Percentiles rank a stretch among this genome's conserved stretches.
phyloP scores from a whole-genome alignment of 176 grass and related monocot genomes.

The Aegilops sharonensis region DNA sequence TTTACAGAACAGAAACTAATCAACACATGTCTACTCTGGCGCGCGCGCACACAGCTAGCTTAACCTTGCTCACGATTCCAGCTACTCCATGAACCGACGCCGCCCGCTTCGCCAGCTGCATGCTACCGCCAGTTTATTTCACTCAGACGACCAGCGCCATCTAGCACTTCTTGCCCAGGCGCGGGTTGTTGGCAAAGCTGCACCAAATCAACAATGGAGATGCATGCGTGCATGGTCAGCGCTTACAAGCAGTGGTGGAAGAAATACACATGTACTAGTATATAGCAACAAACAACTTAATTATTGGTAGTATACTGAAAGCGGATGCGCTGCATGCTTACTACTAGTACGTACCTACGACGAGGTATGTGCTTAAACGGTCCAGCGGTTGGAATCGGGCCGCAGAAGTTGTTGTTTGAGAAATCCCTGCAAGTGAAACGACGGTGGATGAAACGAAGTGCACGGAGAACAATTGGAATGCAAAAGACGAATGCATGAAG shows the following conservation, averaged over 20 bases:
- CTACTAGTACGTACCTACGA: slow-evolving; percentile 38
- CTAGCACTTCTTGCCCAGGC: slow-evolving; percentile 14
- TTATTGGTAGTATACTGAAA: not conserved
- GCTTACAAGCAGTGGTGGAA: too few relatives aligned
- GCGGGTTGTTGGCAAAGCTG: slow-evolving; percentile 78
- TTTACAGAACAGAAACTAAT: too few relatives aligned
- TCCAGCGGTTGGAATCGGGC: slow-evolving; percentile 61
- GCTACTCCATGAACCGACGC: too few relatives aligned
- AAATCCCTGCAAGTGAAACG: slow-evolving; percentile 48
- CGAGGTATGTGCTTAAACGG: slow-evolving; percentile 48
- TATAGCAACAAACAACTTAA: not conserved
- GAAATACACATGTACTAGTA: too few relatives aligned
- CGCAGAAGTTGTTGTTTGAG: slow-evolving; percentile 74
- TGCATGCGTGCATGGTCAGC: not conserved
- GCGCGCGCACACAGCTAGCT: too few relatives aligned
- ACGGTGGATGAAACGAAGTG: too few relatives aligned
- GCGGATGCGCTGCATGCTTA: not conserved
- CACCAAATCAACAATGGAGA: not conserved
- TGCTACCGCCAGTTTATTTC: too few relatives aligned
- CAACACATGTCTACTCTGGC: too few relatives aligned
- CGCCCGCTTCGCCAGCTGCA: too few relatives aligned
- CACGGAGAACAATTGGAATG: not conserved
- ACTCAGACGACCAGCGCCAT: too few relatives aligned
- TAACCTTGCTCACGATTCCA: too few relatives aligned
- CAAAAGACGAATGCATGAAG: not conserved